These are phyloP conservation scores for Boletus sp. DNA, from an alignment of 768 basidiomycete species.

Conservation along the genomic window DNA sequence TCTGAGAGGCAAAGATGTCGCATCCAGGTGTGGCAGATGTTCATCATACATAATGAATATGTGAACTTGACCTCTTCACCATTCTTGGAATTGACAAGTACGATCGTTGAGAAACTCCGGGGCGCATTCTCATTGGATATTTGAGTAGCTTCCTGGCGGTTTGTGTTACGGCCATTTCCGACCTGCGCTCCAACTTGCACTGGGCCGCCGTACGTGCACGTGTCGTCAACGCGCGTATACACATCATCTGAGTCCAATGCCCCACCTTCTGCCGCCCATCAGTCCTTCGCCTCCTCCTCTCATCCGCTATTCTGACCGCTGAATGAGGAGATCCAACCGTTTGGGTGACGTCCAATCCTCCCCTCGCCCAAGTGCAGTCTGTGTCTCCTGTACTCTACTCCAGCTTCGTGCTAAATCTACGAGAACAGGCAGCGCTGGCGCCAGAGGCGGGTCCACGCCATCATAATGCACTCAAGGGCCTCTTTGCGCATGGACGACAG, in stretches of 20 bases:
- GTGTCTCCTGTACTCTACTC: too few relatives aligned
- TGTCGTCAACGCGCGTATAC: not conserved
- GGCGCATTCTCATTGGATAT: not conserved
- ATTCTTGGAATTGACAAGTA: not conserved
- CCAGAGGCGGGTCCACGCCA: not conserved
- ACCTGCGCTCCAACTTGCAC: too few relatives aligned
- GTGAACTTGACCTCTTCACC: not conserved
- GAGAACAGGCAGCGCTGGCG: not conserved
- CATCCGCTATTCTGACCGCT: not conserved
- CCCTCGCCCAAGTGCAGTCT: not conserved
- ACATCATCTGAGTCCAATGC: too few relatives aligned
- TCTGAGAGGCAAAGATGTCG: not conserved
- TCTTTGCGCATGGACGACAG: not conserved
- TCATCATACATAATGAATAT: not conserved
- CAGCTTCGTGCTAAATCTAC: not conserved
- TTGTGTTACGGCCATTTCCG: not conserved
- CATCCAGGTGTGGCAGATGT: not conserved
- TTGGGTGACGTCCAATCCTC: not conserved
- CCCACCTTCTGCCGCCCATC: not conserved
- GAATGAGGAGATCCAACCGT: not conserved
- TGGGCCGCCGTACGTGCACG: not conserved
- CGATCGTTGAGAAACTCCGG: too few relatives aligned
- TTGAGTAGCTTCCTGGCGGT: not conserved
- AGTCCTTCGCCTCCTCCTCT: not conserved
- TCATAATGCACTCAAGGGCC: not conserved